A percentile compares a stretch with the other conserved stretches of the same genome.
Evolutionary conservation across 2,329 filamentous ascomycete genomes (phyloP).

Genomic region (Meredithiella fracta): DNA sequence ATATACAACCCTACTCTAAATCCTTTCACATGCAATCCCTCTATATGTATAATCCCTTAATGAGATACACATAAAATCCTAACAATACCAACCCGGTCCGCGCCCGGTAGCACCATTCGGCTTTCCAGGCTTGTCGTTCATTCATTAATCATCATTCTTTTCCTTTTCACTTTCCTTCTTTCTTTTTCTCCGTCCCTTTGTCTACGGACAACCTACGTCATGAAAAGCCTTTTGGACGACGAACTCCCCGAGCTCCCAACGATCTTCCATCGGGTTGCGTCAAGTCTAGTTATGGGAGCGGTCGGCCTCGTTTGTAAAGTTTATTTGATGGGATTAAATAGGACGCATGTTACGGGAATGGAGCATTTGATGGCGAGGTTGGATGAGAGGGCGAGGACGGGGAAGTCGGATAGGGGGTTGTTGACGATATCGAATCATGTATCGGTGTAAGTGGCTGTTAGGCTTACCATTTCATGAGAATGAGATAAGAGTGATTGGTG

Average conservation of each 20-base stretch:
- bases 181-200: background rate
- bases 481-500: too few relatives aligned
- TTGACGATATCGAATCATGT: constrained; percentile 48
- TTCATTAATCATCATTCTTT: too few relatives aligned
- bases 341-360: constrained; percentile 59
- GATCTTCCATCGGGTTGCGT: constrained; percentile 54
- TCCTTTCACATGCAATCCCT: background rate
- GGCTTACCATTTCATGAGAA: too few relatives aligned
- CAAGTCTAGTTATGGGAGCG: constrained; percentile 57
- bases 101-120: too few relatives aligned
- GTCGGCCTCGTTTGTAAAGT: constrained; percentile 53
- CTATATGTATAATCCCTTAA: background rate
- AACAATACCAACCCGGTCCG: background rate
- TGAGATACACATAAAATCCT: background rate
- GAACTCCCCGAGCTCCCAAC: constrained; percentile 30
- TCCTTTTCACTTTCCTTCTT: background rate
- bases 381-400: constrained; percentile 47
- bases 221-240: background rate
- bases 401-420: constrained; percentile 54
- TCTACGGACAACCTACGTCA: background rate
- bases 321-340: constrained; percentile 62
- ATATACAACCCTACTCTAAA: background rate
- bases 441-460: constrained; percentile 25
- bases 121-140: too few relatives aligned
- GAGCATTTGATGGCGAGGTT: constrained; percentile 59